These are phyloP conservation scores for Diutina mesorugosa DNA, from an alignment of 1,139 yeast species.

Conservation along the genomic window DNA sequence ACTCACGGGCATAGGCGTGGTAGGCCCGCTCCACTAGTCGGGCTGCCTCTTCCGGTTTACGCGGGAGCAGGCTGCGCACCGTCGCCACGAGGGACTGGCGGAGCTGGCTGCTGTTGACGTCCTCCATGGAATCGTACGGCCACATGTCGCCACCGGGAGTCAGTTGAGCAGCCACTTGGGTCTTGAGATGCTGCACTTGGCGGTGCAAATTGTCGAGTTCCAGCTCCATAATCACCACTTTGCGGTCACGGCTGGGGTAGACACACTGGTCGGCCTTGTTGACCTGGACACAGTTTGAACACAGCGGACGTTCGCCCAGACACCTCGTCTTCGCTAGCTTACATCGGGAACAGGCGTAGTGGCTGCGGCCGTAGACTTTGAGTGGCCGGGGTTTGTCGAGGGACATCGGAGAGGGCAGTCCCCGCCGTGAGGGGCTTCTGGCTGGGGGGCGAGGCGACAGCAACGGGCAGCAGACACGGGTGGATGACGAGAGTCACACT, in stretches of 20 bases:
- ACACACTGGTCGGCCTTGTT: conserved; percentile 24
- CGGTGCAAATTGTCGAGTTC: conserved; percentile 31
- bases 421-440: background rate
- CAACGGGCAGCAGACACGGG: background rate
- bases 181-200: conserved; percentile 24
- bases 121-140: background rate
- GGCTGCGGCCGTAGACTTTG: conserved; percentile 28
- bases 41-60: conserved; percentile 13
- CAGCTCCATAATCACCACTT: conserved; percentile 38
- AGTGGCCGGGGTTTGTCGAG: conserved; percentile 19
- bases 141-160: background rate
- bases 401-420: background rate
- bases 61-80: conserved; percentile 12
- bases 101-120: background rate
- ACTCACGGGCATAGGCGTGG: conserved; percentile 24
- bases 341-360: conserved; percentile 29
- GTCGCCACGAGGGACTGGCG: background rate
- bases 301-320: conserved; percentile 33
- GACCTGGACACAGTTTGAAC: conserved; percentile 24
- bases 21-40: conserved; percentile 18
- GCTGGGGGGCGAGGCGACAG: background rate
- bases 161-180: conserved; percentile 4
- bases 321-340: conserved; percentile 23
- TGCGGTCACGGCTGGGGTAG: conserved; percentile 37
- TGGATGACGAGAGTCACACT: background rate